These are phyloP conservation scores for Chlorophyllum brunneum DNA, from an alignment of 768 basidiomycete genomes.

Conservation along the genomic window DNA sequence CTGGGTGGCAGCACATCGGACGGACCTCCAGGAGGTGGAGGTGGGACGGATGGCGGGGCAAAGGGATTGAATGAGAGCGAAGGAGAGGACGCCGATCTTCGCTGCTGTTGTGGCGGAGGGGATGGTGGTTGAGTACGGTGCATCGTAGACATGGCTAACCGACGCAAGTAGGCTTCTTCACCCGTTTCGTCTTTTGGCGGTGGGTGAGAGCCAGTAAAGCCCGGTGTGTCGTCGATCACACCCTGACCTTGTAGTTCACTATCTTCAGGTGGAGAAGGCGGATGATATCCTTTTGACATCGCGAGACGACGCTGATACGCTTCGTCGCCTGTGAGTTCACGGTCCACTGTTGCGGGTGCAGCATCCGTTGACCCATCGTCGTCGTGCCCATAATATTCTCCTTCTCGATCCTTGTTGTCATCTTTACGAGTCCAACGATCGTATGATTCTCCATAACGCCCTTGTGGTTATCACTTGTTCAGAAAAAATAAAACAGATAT, in stretches of 20 bases:
- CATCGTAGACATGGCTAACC: constrained; percentile 52
- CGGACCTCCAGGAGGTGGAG: constrained; percentile 37
- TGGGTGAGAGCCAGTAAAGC: background rate
- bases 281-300: constrained; percentile 42
- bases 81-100: constrained; percentile 42
- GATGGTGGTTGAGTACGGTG: constrained; percentile 26
- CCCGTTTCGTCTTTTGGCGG: constrained; percentile 40
- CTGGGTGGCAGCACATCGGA: constrained; percentile 19
- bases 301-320: constrained; percentile 73
- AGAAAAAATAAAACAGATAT: background rate
- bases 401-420: constrained; percentile 31
- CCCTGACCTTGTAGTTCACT: constrained; percentile 17
- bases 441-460: constrained; percentile 45
- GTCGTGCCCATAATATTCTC: no score
- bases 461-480: constrained; percentile 23
- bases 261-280: constrained; percentile 21
- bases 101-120: constrained; percentile 20
- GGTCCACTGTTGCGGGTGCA: constrained; percentile 23
- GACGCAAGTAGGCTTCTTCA: constrained; percentile 66
- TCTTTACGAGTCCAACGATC: constrained; percentile 50
- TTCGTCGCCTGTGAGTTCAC: constrained; percentile 71
- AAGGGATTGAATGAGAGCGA: constrained; percentile 68
- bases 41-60: constrained; percentile 56
- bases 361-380: constrained; percentile 22
- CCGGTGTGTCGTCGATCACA: constrained; percentile 10